Percentiles rank a stretch among this genome's conserved stretches.
phyloP scores from a whole-genome alignment of 2,329 filamentous ascomycete species.

The Hymenoscyphus occultus region DNA sequence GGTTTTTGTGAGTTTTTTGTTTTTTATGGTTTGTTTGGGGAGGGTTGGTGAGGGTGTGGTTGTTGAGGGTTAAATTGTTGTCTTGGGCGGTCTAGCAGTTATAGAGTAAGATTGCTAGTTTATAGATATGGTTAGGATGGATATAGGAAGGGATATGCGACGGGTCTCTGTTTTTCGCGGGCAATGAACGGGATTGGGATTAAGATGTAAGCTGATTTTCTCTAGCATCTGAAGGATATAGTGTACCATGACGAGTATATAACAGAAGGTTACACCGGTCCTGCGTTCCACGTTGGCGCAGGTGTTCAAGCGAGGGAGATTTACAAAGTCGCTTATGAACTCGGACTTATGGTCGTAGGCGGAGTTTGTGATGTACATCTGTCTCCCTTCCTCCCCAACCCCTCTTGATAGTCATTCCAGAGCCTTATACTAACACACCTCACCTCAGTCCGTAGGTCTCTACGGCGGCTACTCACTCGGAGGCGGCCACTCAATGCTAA shows the following conservation, averaged over 20 bases:
- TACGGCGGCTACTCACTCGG: constrained; percentile 26
- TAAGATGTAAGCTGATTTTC: background rate
- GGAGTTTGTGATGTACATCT: constrained; percentile 5
- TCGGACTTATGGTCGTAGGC: constrained; percentile 12
- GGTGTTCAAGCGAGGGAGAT: constrained; percentile 17
- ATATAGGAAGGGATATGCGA: too few relatives aligned
- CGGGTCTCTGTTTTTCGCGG: too few relatives aligned
- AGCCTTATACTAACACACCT: background rate
- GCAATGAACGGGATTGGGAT: too few relatives aligned
- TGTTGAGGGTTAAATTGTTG: too few relatives aligned
- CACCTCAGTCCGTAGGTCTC: constrained; percentile 6
- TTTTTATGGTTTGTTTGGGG: background rate
- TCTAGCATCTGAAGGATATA: constrained; percentile 14
- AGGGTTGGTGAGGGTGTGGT: too few relatives aligned
- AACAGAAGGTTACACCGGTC: background rate
- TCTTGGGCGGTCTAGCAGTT: too few relatives aligned
- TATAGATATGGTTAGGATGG: too few relatives aligned
- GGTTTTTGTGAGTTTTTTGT: background rate
- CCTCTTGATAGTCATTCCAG: too few relatives aligned
- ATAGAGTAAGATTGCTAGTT: too few relatives aligned
- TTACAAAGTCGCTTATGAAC: constrained; percentile 34
- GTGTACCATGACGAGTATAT: constrained; percentile 10
- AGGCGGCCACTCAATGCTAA: constrained; percentile 20
- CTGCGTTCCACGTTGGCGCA: constrained; percentile 31
- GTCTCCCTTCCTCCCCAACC: background rate